Percentiles rank a stretch among this genome's conserved stretches.
Evolutionary conservation across 2,329 filamentous ascomycete species (phyloP).

Genomic region (Leptographium lundbergii): DNA sequence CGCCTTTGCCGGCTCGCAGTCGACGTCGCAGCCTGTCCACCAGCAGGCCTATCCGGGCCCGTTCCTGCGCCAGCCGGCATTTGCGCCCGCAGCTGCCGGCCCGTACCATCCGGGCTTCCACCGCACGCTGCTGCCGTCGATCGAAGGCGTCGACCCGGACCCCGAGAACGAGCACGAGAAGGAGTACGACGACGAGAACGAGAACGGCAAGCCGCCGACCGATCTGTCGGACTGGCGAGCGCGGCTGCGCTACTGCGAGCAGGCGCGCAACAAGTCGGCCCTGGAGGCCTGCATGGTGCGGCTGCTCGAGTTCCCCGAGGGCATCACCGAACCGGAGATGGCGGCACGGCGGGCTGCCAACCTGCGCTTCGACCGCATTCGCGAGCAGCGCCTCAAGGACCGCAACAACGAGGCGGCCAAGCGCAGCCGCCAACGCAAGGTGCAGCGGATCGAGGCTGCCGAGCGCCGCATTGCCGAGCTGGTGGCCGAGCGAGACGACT

Average conservation of each 20-base stretch:
- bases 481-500: background rate
- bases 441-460: slow-evolving; percentile 10
- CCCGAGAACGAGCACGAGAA: background rate
- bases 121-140: background rate
- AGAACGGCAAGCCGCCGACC: background rate
- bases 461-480: slow-evolving; percentile 6
- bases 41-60: background rate
- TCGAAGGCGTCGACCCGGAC: background rate
- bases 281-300: slow-evolving; percentile 11
- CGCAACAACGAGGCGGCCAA: slow-evolving; percentile 15
- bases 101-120: too few relatives aligned
- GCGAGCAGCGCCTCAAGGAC: slow-evolving; percentile 13
- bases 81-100: background rate
- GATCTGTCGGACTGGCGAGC: slow-evolving; percentile 10
- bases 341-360: slow-evolving; percentile 10
- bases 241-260: slow-evolving; percentile 12
- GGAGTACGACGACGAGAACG: background rate
- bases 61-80: background rate
- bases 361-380: slow-evolving; percentile 12
- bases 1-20: background rate
- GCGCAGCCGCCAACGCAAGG: slow-evolving; percentile 13
- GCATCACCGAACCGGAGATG: slow-evolving; percentile 5
- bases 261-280: slow-evolving; percentile 5
- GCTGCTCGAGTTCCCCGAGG: slow-evolving; percentile 10
- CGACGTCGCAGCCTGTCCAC: background rate